These are phyloP conservation scores for Hypoxylon sp. DNA, from an alignment of 2,329 filamentous ascomycete species.

Conservation along the genomic window DNA sequence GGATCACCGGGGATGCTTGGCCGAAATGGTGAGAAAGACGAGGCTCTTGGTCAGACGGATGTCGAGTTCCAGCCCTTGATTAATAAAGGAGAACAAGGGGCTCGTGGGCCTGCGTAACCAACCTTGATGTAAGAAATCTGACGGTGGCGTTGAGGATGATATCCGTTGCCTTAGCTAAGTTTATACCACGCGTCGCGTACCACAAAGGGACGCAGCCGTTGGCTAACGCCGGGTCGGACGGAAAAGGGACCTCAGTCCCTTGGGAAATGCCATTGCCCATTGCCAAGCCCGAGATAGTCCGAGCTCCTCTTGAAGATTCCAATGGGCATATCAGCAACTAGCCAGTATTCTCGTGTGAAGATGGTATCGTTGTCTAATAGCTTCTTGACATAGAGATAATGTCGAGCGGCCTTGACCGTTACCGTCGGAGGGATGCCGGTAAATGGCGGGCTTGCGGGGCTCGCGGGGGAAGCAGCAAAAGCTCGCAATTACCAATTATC, in stretches of 20 bases:
- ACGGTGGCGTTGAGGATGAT: conserved; percentile 20
- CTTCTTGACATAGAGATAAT: not conserved
- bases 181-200: conserved; percentile 28
- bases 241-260: not conserved
- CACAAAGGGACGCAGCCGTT: not conserved
- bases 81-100: conserved; percentile 1
- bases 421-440: conserved; percentile 32
- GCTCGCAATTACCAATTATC: conserved; percentile 35
- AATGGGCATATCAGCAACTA: not conserved
- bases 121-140: not conserved
- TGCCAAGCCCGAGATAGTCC: conserved; percentile 24
- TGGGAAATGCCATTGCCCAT: too few relatives aligned
- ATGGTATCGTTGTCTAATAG: conserved; percentile 7
- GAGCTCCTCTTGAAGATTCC: conserved; percentile 5
- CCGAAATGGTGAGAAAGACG: too few relatives aligned
- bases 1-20: too few relatives aligned
- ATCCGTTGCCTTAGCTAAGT: not conserved
- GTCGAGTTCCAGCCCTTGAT: not conserved
- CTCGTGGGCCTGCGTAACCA: not conserved
- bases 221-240: not conserved
- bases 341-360: not conserved
- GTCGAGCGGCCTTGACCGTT: not conserved
- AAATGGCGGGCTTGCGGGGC: conserved; percentile 29
- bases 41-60: conserved; percentile 6
- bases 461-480: too few relatives aligned